Evolutionary conservation across 2,329 filamentous ascomycete genomes (phyloP), one percentile per base, ranked within the genome.

Genomic region (Dactylellina parvicollis): DNA sequence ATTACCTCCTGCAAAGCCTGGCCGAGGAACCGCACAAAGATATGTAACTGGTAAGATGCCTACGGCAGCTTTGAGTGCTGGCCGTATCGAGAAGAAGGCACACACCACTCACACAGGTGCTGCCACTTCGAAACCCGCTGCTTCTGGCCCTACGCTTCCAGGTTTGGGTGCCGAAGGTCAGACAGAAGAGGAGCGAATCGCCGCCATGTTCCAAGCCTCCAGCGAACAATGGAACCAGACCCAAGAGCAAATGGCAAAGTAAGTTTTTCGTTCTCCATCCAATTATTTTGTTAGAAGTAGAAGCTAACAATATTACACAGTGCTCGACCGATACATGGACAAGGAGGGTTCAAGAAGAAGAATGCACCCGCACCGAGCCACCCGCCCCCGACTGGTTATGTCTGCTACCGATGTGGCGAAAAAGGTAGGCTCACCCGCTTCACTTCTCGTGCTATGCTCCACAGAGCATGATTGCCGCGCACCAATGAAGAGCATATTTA

Each of bases 11-110:
- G 84, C 87, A 57, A 92, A 93, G 79, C 89, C 89, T 50, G 95
- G 95, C 28, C 92, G 92, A 75, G 96, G 95, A 57, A 88, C 92
- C 76, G 96, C 95, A 64, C 92, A 94, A 75, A 88, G 95, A 79
- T 99, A 99, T 85, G 92, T 99, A 73, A 94, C 92, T 16, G 95
- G 95, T 72, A 96, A 96, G 82, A 96, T 96, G 87, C 95, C 95
- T 1, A 87, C 92, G 18, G 92, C 89, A 78, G 92, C 93, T 40
- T 71, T 77, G 62, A 78, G 77, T 72, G 77, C 77, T 49, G 75
- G 76, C 24, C 76, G 77, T 16, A 74, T 76, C 24, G 77, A 78
- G 65, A 78, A 78, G 72, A 77, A 86, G 78, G 89, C 90, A 49
- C 89, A 94, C 84, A 96, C 72, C 4, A 70, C 66, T 7, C 64